A percentile compares a stretch with the other conserved stretches of the same genome.
These are phyloP conservation scores for Agrocybe pediades DNA, from an alignment of 768 basidiomycete genomes.

Conservation along the genomic window DNA sequence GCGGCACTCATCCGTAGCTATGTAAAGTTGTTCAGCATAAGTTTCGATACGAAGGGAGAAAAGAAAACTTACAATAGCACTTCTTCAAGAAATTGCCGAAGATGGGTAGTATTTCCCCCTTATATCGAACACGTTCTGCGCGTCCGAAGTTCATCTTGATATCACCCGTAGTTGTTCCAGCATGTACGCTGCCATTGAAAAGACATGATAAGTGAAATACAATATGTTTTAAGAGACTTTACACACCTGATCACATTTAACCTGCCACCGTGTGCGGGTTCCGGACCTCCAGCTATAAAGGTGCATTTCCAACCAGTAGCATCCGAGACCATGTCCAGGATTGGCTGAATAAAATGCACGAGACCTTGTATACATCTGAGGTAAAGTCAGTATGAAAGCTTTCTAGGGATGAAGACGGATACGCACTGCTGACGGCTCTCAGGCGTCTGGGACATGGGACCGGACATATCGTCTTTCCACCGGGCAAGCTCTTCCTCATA, in stretches of 20 bases:
- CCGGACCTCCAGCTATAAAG: conserved; percentile 11
- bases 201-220: background rate
- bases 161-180: conserved; percentile 9
- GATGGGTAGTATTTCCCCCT: conserved; percentile 10
- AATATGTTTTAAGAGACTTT: background rate
- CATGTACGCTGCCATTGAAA: conserved; percentile 9
- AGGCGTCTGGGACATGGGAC: background rate
- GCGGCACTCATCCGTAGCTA: no score
- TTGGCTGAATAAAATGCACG: conserved; percentile 3
- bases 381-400: background rate
- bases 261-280: conserved; percentile 8
- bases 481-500: background rate
- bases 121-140: conserved; percentile 3
- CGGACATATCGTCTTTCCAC: background rate
- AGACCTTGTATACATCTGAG: conserved; percentile 9
- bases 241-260: conserved; percentile 9
- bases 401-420: background rate
- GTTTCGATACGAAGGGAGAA: no score
- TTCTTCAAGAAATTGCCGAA: conserved; percentile 10
- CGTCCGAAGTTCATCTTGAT: conserved; percentile 17
- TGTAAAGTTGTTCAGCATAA: no score
- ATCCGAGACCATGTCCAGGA: conserved; percentile 9
- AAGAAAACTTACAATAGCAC: conserved; percentile 11
- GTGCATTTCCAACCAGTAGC: conserved; percentile 10
- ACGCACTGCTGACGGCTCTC: conserved; percentile 8